These are phyloP conservation scores for Saprolegnia diclina DNA, from an alignment of 352 stramenopile species.

Conservation along the genomic window DNA sequence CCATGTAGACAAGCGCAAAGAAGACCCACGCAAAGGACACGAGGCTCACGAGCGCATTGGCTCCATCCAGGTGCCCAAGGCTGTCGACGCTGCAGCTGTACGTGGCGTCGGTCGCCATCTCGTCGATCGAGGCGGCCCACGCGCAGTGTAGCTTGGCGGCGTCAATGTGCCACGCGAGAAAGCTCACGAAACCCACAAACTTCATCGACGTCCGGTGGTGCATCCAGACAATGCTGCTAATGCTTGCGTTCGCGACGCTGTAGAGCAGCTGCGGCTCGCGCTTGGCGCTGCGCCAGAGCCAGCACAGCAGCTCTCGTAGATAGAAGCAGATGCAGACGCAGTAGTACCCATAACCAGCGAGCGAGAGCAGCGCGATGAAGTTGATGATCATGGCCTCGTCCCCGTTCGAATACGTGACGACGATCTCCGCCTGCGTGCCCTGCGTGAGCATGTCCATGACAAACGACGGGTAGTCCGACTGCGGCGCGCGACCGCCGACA, in stretches of 20 bases:
- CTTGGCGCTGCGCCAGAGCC: neutral
- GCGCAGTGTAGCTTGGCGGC: neutral
- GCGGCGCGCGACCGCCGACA: neutral
- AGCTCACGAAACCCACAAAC: constrained; percentile 4
- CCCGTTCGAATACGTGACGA: neutral
- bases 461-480: neutral
- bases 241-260: neutral
- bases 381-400: constrained; percentile 2
- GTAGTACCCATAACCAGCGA: neutral
- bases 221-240: neutral
- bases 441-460: neutral
- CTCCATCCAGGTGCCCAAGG: neutral
- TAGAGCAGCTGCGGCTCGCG: neutral
- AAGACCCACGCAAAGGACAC: constrained; percentile 5
- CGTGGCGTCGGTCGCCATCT: neutral
- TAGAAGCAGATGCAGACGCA: neutral
- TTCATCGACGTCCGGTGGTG: neutral
- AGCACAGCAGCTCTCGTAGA: neutral
- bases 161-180: neutral
- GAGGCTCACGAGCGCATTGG: neutral
- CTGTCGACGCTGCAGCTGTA: neutral
- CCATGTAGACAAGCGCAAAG: neutral
- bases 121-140: neutral
- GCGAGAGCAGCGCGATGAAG: constrained; percentile 2
- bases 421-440: neutral